Conservation (phyloP, 2,329 filamentous ascomycete species). For the Penicillium sp. region DNA sequence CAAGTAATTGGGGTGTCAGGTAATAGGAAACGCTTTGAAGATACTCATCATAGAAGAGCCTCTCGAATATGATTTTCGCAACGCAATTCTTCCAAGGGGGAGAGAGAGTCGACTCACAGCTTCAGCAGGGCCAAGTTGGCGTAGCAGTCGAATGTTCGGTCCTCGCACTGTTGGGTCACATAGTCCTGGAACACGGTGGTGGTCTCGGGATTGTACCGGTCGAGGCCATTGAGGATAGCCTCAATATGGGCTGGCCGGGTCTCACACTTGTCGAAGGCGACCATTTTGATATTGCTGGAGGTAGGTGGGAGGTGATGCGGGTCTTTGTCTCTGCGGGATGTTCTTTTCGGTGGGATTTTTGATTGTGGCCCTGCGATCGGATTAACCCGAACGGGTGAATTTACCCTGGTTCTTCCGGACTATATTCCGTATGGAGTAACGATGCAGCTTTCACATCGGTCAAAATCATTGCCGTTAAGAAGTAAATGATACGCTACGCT, state of each 20-base stretch:
- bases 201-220: conserved; percentile 98
- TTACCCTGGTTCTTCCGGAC: conserved; percentile 15
- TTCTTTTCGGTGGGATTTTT: conserved; percentile 31
- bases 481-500: background rate
- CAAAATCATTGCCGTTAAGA: no score
- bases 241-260: conserved; percentile 91
- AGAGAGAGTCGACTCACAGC: conserved; percentile 61
- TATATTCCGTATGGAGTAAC: conserved; percentile 10
- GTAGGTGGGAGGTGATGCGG: conserved; percentile 22
- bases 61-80: background rate
- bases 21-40: conserved; percentile 95
- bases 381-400: conserved; percentile 15
- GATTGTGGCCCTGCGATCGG: conserved; percentile 27
- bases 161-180: conserved; percentile 89
- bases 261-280: conserved; percentile 77
- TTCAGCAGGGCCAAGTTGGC: conserved; percentile 94
- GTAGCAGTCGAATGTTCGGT: conserved; percentile 91
- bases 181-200: conserved; percentile 92
- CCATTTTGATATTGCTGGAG: conserved; percentile 23
- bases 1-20: conserved; percentile 61
- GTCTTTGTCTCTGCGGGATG: conserved; percentile 19
- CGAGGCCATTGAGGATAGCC: conserved; percentile 90
- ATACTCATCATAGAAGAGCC: conserved; percentile 64
- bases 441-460: background rate
- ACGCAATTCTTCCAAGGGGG: background rate